Percentiles rank a stretch among this genome's conserved stretches.
Evolutionary conservation across 176 grass and related monocot species (phyloP).

Genomic region (Ensete ventricosum): DNA sequence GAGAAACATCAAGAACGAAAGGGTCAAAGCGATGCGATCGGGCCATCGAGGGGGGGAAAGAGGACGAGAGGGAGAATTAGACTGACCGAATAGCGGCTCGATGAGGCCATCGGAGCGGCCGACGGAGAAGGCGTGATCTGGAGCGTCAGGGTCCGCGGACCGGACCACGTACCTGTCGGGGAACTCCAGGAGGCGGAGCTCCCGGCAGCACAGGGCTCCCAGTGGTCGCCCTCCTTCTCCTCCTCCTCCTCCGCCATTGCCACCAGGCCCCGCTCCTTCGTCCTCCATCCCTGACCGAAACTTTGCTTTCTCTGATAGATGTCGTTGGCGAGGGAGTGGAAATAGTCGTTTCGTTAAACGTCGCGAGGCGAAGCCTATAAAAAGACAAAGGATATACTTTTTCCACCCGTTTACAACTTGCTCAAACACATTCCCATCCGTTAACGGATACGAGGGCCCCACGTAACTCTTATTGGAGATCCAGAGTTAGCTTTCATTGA

Average conservation of each 20-base stretch:
- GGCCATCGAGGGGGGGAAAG: neutral
- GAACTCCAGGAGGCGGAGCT: constrained; percentile 80
- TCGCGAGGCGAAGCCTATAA: too few species aligned
- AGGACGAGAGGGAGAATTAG: too few species aligned
- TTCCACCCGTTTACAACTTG: too few species aligned
- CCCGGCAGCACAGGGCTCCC: constrained; percentile 45
- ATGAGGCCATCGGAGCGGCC: constrained; percentile 49
- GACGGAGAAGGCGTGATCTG: constrained; percentile 58
- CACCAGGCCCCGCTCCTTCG: neutral
- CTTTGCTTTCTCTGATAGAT: too few species aligned
- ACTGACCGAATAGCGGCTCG: constrained; percentile 34
- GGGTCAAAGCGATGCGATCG: neutral
- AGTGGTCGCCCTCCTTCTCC: constrained; percentile 12
- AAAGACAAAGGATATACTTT: too few species aligned
- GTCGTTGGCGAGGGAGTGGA: too few species aligned
- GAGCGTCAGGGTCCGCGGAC: constrained; percentile 37
- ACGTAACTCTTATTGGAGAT: too few species aligned
- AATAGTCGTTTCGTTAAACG: too few species aligned
- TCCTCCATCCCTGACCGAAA: neutral
- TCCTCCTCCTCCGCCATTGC: neutral
- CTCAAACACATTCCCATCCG: too few species aligned
- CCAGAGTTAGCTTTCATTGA: too few species aligned
- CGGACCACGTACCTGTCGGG: constrained; percentile 73
- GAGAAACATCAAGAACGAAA: neutral
- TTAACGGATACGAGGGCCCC: too few species aligned